Evolutionary conservation across 1,284 basidiomycete genomes (phyloP).

Genomic region (Trichosporon ovoides): DNA sequence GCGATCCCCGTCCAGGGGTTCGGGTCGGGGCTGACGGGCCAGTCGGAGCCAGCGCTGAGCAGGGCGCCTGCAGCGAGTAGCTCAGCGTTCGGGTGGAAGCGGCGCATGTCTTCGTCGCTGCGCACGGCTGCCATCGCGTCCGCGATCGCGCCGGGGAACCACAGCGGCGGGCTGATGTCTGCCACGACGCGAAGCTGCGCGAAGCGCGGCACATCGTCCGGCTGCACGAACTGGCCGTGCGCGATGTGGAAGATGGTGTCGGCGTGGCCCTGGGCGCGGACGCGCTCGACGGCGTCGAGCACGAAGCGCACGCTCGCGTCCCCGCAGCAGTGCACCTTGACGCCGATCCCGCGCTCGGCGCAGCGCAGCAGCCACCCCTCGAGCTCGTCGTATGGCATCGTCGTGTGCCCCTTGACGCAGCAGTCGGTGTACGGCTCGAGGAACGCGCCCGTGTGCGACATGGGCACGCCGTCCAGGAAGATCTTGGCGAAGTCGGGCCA

Average conservation of each 20-base stretch:
- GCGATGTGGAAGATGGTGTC: conserved; percentile 6
- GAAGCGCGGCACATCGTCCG: background rate
- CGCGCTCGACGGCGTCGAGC: conserved; percentile 7
- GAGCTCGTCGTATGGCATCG: conserved; percentile 8
- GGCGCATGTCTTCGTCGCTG: background rate
- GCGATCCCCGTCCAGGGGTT: conserved; percentile 8
- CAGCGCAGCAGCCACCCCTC: conserved; percentile 7
- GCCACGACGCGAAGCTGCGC: conserved; percentile 5
- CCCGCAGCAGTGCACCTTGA: conserved; percentile 9
- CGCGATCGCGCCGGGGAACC: conserved; percentile 4
- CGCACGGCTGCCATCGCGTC: conserved; percentile 1
- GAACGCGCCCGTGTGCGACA: conserved; percentile 6
- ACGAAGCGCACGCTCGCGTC: conserved; percentile 9
- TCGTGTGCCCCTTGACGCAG: conserved; percentile 6
- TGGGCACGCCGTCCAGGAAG: conserved; percentile 11
- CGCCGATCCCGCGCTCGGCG: conserved; percentile 5
- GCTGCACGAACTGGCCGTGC: conserved; percentile 7
- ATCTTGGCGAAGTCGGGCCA: conserved; percentile 11
- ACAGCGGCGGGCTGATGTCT: conserved; percentile 5
- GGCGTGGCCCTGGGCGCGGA: background rate
- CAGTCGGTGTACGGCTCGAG: conserved; percentile 3
- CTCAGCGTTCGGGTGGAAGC: conserved; percentile 2
- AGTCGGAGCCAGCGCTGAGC: background rate
- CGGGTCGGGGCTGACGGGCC: conserved; percentile 8
- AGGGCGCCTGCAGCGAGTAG: conserved; percentile 4